phyloP scores from a whole-genome alignment of 2,329 filamentous ascomycete genomes.

The Hypomyces rosellus region DNA sequence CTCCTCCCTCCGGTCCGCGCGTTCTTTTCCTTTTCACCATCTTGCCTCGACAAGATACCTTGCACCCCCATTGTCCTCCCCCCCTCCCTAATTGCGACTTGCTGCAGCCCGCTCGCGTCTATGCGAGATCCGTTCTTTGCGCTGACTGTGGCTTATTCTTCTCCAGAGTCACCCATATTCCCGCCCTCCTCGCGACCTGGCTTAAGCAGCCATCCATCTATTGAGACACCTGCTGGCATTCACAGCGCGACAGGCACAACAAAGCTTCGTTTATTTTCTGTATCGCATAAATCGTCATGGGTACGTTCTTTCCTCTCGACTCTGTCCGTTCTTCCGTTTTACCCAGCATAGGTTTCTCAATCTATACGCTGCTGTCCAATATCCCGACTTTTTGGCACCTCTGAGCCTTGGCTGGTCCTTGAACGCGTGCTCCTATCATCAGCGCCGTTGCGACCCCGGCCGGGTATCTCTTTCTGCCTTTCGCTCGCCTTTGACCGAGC shows the following conservation, averaged over 20 bases:
- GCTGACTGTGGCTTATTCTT: constrained; percentile 25
- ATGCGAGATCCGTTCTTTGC: constrained; percentile 26
- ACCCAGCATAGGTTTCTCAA: too few species aligned
- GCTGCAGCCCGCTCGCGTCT: constrained; percentile 26
- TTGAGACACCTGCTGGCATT: constrained; percentile 21
- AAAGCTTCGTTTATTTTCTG: constrained; percentile 14
- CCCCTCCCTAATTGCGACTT: constrained; percentile 20
- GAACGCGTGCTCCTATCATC: neutral
- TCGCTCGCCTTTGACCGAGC: neutral
- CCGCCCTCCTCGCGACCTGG: constrained; percentile 18
- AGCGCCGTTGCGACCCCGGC: neutral
- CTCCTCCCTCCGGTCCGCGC: constrained; percentile 12
- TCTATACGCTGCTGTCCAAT: too few species aligned
- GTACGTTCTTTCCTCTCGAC: constrained; percentile 12
- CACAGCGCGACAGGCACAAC: constrained; percentile 16
- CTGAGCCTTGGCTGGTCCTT: too few species aligned
- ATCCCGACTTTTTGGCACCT: too few species aligned
- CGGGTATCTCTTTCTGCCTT: neutral
- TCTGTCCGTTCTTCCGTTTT: neutral
- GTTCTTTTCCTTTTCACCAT: constrained; percentile 16
- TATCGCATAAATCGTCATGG: constrained; percentile 19
- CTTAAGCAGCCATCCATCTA: constrained; percentile 18
- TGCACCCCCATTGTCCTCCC: constrained; percentile 16
- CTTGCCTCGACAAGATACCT: constrained; percentile 12
- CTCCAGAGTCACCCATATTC: constrained; percentile 18